phyloP scores from a whole-genome alignment of 257 asterid species.

The Jasminum sambac region DNA sequence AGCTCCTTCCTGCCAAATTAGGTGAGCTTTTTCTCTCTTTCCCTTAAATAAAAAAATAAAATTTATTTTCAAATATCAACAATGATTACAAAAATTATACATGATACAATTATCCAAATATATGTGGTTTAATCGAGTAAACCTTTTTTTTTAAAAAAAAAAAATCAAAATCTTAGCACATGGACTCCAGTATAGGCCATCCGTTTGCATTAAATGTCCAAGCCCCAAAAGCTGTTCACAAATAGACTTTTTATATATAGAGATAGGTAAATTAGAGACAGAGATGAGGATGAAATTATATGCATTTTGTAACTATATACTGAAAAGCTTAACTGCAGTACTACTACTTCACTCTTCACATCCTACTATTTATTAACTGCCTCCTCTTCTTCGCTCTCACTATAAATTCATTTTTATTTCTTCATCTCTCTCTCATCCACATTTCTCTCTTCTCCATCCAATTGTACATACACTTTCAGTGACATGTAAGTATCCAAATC shows the following conservation, averaged over 20 bases:
- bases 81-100: background rate
- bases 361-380: slow-evolving; percentile 40
- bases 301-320: background rate
- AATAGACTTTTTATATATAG: background rate
- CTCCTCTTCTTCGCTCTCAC: slow-evolving; percentile 27
- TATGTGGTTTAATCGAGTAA: slow-evolving; percentile 4
- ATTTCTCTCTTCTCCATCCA: slow-evolving; percentile 20
- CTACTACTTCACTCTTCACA: too few relatives aligned
- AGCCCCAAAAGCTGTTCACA: slow-evolving; percentile 5
- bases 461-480: background rate
- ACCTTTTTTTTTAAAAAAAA: too few relatives aligned
- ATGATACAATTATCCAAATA: background rate
- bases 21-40: slow-evolving; percentile 41
- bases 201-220: slow-evolving; percentile 40
- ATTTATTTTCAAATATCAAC: background rate
- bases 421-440: slow-evolving; percentile 39
- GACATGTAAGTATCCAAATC: too few relatives aligned
- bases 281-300: background rate
- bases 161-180: slow-evolving; percentile 5
- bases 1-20: slow-evolving; percentile 49
- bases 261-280: background rate
- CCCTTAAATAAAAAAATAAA: too few relatives aligned
- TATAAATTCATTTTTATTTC: slow-evolving; percentile 46
- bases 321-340: slow-evolving; percentile 22
- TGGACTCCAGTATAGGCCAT: slow-evolving; percentile 36